These are phyloP conservation scores for Nymphaea thermarum DNA, from an alignment of 164 flowering plant genomes.

Conservation along the genomic window DNA sequence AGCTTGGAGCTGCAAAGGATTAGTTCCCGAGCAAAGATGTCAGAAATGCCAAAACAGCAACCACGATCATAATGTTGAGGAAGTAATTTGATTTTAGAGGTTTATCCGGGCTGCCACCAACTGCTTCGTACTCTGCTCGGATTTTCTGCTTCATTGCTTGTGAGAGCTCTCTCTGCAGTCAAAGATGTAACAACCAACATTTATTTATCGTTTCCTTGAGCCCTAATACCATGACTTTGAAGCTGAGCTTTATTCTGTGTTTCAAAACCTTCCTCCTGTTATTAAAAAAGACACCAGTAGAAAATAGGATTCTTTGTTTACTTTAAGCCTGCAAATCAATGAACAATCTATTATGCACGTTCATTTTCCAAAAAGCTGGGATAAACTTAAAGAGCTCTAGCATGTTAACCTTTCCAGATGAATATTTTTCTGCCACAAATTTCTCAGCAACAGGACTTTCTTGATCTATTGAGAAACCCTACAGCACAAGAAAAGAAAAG, in stretches of 20 bases:
- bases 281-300: constrained; percentile 37
- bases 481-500: constrained; percentile 4
- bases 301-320: constrained; percentile 31
- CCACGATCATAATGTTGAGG: constrained; percentile 67
- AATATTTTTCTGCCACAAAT: constrained; percentile 79
- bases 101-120: constrained; percentile 94
- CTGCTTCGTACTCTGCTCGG: constrained; percentile 72
- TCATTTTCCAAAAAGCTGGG: background rate
- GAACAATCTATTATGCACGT: constrained; percentile 13
- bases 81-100: constrained; percentile 84
- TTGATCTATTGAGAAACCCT: constrained; percentile 76
- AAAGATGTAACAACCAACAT: constrained; percentile 39
- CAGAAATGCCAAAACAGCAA: constrained; percentile 74
- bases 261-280: constrained; percentile 47
- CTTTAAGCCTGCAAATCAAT: constrained; percentile 72
- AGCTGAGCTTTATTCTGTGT: constrained; percentile 16
- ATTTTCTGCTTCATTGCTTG: constrained; percentile 88
- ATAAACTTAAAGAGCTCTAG: background rate
- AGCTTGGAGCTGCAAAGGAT: background rate
- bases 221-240: background rate
- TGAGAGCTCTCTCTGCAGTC: constrained; percentile 92
- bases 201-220: constrained; percentile 25
- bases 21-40: constrained; percentile 55
- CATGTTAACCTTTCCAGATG: constrained; percentile 63
- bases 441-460: constrained; percentile 44